Base-by-base conservation (phyloP, 805 yeast species). In the Barnettozyma wickerhamii region DNA sequence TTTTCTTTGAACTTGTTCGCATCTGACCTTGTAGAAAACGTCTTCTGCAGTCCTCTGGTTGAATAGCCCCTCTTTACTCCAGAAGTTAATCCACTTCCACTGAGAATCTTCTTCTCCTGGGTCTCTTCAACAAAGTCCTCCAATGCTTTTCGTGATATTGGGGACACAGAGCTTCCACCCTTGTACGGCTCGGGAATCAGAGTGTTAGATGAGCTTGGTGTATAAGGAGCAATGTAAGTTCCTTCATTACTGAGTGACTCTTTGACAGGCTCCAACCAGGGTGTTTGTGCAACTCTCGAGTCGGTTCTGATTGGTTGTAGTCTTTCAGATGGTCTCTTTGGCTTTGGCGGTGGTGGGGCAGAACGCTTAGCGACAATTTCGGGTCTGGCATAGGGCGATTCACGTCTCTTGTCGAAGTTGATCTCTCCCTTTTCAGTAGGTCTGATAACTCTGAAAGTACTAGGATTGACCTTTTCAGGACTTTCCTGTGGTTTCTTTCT, bases 371-470 rank as follows among this genome's bases (percentile, higher is more conserved):
- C 93, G 9, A 84, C 77, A 18, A 84, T 65, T 41, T 68, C 74
- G 1, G 80, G 72, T 15, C 64, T 56, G 15, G 66, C 78, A 53
- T 75, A 84, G 2, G 95, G 95, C 1, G 95, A 81, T 34, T 77
- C 78, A 33, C 95, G 64, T 38, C 88, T 69, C 50, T 83, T 78
- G 52, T 87, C 93, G 55, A 87, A 87, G 59, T 89, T 89, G 45
- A 86, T 86, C 52, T 84, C 95, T 26, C 74, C 67, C 12, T 74
- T 76, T n/a, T 74, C 77, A 19, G 77, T 74, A 9, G 71, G 72
- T 24, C 90, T 64, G 7, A 87, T 72, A 1, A 87, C 81, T 43
- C 82, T 71, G 56, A 87, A 86, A 0, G 87, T 66, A 31, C 74
- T 66, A 17, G 54, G 55, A 23, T 48, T 47, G 17, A 46, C 28